phyloP scores from a whole-genome alignment of 352 stramenopile species.

The Thalassiosira hispida region DNA sequence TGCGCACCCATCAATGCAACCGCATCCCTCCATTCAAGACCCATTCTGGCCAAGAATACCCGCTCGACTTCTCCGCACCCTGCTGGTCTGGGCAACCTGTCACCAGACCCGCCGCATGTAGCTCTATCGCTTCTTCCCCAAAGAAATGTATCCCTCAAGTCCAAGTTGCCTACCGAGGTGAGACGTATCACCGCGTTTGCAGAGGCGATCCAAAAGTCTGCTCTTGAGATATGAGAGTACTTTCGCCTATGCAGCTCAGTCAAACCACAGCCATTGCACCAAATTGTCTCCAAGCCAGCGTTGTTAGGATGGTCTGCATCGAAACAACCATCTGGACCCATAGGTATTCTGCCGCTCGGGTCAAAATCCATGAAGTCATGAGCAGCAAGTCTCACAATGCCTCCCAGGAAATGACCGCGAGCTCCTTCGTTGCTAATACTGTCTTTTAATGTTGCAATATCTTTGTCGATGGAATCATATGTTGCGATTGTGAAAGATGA shows the following conservation, averaged over 20 bases:
- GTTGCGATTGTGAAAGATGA: constrained; percentile 40
- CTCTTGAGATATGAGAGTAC: constrained; percentile 58
- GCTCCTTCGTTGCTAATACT: constrained; percentile 30
- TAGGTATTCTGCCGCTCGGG: constrained; percentile 5
- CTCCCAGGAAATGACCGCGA: constrained; percentile 61
- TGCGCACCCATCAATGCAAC: constrained; percentile 65
- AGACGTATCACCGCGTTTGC: constrained; percentile 58
- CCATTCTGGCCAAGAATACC: constrained; percentile 60
- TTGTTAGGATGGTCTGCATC: constrained; percentile 52
- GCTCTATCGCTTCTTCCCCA: constrained; percentile 57
- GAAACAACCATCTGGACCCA: constrained; percentile 65
- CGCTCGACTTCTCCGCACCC: constrained; percentile 46
- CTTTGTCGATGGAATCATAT: constrained; percentile 55
- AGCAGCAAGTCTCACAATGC: constrained; percentile 56
- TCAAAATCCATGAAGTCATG: constrained; percentile 77
- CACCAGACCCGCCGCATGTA: constrained; percentile 36
- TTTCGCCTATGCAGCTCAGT: constrained; percentile 45
- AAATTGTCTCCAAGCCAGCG: constrained; percentile 52
- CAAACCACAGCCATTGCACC: constrained; percentile 50
- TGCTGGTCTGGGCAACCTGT: constrained; percentile 39
- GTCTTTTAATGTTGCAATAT: constrained; percentile 49
- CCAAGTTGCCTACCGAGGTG: constrained; percentile 49
- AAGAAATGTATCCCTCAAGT: constrained; percentile 50
- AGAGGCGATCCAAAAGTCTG: constrained; percentile 69
- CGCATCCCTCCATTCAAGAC: constrained; percentile 61